Conservation (phyloP, 805 yeast genomes). For the Kodamaea jinghongensis region DNA sequence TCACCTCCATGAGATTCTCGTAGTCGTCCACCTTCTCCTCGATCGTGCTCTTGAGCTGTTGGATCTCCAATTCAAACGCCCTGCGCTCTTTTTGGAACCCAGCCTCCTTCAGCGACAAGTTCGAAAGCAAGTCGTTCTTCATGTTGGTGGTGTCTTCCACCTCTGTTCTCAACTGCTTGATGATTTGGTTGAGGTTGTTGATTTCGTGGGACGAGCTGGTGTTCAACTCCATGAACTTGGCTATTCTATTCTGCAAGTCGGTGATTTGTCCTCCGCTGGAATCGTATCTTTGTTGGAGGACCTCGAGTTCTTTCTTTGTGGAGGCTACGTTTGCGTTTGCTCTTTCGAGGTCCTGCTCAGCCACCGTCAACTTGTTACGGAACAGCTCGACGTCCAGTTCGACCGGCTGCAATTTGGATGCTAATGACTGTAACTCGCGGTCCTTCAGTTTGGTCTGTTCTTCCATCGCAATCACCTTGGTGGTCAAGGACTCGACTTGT, state of each 20-base stretch:
- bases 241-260: conserved; percentile 14
- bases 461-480: too few relatives aligned
- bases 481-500: too few relatives aligned
- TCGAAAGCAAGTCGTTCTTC: conserved; percentile 65
- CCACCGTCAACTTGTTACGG: too few relatives aligned
- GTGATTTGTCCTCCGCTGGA: conserved; percentile 12
- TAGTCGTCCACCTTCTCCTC: conserved; percentile 46
- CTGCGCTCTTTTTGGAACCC: conserved; percentile 57
- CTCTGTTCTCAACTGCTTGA: conserved; percentile 16
- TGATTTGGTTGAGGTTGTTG: conserved; percentile 13
- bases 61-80: conserved; percentile 48
- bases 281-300: neutral
- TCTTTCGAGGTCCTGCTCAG: conserved; percentile 4
- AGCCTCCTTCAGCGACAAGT: conserved; percentile 61
- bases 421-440: too few relatives aligned
- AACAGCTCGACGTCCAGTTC: too few relatives aligned
- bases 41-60: conserved; percentile 39
- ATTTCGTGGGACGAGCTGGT: conserved; percentile 12
- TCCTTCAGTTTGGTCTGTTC: too few relatives aligned
- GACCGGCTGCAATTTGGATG: too few relatives aligned
- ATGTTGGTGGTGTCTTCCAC: conserved; percentile 28
- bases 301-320: neutral
- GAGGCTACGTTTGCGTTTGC: neutral
- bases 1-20: conserved; percentile 41
- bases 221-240: conserved; percentile 12